A percentile compares a stretch with the other conserved stretches of the same genome.
Conservation (phyloP, 2,329 filamentous ascomycete species). For the Cryphonectria japonica region DNA sequence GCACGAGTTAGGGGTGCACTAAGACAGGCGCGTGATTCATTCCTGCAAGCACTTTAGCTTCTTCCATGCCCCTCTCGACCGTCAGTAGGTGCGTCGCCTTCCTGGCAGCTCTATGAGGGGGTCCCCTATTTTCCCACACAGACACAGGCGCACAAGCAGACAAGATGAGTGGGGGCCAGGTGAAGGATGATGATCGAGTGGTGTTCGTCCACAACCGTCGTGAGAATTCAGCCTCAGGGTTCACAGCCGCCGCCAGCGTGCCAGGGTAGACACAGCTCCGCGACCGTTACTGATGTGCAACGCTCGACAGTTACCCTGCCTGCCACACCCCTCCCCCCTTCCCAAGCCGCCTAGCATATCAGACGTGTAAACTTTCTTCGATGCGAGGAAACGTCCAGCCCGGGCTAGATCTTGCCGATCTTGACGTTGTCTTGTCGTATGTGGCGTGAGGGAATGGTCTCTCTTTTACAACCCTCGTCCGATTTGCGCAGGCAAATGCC, state of each 20-base stretch:
- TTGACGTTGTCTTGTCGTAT: not conserved
- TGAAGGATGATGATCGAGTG: not conserved
- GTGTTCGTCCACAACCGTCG: not conserved
- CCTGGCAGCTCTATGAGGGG: not conserved
- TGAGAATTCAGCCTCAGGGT: not conserved
- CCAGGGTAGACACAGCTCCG: not conserved
- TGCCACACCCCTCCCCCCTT: not conserved
- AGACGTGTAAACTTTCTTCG: not conserved
- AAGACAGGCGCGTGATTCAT: conserved; percentile 8
- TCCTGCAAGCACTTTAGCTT: conserved; percentile 14
- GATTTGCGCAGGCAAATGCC: not conserved
- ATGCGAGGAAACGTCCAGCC: not conserved
- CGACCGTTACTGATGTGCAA: conserved; percentile 7
- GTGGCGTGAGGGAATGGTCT: not conserved
- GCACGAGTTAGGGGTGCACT: conserved; percentile 7
- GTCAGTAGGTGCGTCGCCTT: not conserved
- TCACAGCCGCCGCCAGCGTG: too few relatives aligned
- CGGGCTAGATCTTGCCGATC: conserved; percentile 9
- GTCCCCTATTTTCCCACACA: not conserved
- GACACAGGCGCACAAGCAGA: not conserved
- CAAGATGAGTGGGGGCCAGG: not conserved
- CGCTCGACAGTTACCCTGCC: not conserved
- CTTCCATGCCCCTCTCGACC: not conserved
- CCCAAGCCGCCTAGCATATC: not conserved
- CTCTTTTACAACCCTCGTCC: not conserved